These are phyloP conservation scores for Pseudocercospora vitis DNA, from an alignment of 2,329 filamentous ascomycete species.

Conservation along the genomic window DNA sequence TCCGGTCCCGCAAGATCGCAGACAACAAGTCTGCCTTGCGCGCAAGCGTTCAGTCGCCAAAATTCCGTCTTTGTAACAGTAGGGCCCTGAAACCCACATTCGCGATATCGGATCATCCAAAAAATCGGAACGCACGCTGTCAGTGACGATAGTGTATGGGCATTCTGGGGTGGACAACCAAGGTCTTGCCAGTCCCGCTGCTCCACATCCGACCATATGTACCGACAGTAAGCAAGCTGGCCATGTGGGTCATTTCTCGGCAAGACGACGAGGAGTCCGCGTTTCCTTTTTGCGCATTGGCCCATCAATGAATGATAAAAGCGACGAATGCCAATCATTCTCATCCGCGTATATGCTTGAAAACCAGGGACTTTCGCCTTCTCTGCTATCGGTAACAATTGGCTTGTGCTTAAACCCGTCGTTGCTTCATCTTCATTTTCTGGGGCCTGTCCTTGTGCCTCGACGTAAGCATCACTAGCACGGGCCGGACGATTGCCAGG, in stretches of 20 bases:
- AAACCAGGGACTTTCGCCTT: too few species aligned
- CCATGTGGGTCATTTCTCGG: not conserved
- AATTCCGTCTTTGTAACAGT: not conserved
- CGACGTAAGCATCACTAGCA: not conserved
- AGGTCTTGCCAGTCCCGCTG: not conserved
- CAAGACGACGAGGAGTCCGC: not conserved
- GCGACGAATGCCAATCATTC: not conserved
- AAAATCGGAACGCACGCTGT: not conserved
- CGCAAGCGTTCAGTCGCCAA: not conserved
- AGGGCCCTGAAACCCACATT: not conserved
- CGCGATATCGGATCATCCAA: not conserved
- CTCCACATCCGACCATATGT: not conserved
- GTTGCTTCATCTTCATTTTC: not conserved
- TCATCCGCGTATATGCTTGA: not conserved
- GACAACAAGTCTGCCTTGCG: not conserved
- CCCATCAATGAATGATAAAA: not conserved
- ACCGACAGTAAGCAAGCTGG: not conserved
- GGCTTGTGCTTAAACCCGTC: not conserved
- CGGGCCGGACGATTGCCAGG: not conserved
- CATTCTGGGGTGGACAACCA: not conserved
- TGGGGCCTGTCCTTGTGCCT: not conserved
- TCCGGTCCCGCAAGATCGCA: not conserved
- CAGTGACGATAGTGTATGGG: not conserved
- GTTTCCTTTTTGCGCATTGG: not conserved
- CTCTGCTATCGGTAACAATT: not conserved